Base-by-base conservation (phyloP, 805 yeast species). In the Debaryomyces tyrocola region DNA sequence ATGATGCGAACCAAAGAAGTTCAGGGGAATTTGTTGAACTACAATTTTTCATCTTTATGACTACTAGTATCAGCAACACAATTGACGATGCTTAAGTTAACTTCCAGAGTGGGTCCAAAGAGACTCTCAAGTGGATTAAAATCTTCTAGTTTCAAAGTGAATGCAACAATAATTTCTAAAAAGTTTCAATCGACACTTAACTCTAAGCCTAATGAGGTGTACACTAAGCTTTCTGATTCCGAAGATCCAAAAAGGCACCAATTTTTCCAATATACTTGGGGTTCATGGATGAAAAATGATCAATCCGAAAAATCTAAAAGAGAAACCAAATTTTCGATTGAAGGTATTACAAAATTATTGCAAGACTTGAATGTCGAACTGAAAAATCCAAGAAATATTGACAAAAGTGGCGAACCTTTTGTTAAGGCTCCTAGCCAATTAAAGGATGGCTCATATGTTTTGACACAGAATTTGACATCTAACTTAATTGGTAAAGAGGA, bases 191-290 rank as follows among this genome's bases (percentile, higher is more conserved):
- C 56, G 44, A 35, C 37, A 37, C 24, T 47, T 11, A 31, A 50
- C 51, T 18, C 54, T 33, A 54, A 58, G 27, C 76, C 77, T 9
- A 54, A 52, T 21, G 77, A 73, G 55, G 61, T 69, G n/a, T 73
- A 62, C 60, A 85, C 91, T 44, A 75, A 75, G 48, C 59, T 86
- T 20, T 66, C 77, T 24, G 85, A 85, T 56, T 79, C 80, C 46
- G 67, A 74, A 34, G 91, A 86, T 59, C 89, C 90, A 9, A 70
- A 81, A 41, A 77, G 91, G 65, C 79, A 78, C 46, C 74, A 81
- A 37, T 88, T 94, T 59, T 92, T 89, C 74, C 82, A 86, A 56
- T 92, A 90, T 63, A 75, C 94, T 2, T 92, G 98, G 96, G 99
- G 99, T 40, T 79, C 96, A 6, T 92, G 98, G 98, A 70, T 91